phyloP scores from a whole-genome alignment of 2,329 filamentous ascomycete species.

The Trichoderma semiorbis region DNA sequence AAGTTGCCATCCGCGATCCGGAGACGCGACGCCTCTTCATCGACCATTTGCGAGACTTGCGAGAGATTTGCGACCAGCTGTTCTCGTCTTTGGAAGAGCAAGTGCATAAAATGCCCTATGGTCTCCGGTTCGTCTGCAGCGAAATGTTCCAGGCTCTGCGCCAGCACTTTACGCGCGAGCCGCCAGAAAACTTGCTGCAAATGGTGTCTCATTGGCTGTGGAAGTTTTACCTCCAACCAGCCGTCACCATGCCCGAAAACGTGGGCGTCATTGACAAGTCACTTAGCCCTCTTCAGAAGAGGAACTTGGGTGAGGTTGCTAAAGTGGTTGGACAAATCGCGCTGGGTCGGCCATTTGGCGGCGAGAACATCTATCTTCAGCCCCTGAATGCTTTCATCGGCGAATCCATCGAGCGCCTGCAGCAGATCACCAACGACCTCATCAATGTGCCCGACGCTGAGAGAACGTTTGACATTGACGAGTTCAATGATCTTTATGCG shows the following conservation, averaged over 20 bases:
- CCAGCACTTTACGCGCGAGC: constrained; percentile 74
- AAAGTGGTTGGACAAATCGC: constrained; percentile 90
- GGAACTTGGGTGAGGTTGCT: constrained; percentile 83
- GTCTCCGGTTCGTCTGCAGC: constrained; percentile 80
- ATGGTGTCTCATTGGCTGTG: constrained; percentile 88
- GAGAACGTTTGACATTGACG: constrained; percentile 93
- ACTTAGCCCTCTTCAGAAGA: constrained; percentile 85
- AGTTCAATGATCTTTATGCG: constrained; percentile 96
- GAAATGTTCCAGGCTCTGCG: constrained; percentile 79
- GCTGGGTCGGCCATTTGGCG: constrained; percentile 84
- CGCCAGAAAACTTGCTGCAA: constrained; percentile 73
- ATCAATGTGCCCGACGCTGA: constrained; percentile 85
- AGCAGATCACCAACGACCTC: constrained; percentile 70
- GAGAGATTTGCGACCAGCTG: constrained; percentile 92
- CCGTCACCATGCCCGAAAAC: constrained; percentile 83
- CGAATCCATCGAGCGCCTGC: constrained; percentile 77
- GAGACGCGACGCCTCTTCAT: constrained; percentile 93
- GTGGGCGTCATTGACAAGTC: constrained; percentile 89
- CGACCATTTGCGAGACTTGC: constrained; percentile 85
- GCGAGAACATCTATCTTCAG: constrained; percentile 92
- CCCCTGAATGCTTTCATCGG: constrained; percentile 88
- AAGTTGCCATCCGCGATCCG: constrained; percentile 91
- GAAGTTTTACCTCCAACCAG: constrained; percentile 89
- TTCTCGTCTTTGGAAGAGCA: constrained; percentile 78
- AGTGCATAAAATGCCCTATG: constrained; percentile 86